Evolutionary conservation across 495 filamentous ascomycete genomes (phyloP), one percentile per base, ranked within the genome.

Genomic region (Pseudomonodictys pantanalensis): DNA sequence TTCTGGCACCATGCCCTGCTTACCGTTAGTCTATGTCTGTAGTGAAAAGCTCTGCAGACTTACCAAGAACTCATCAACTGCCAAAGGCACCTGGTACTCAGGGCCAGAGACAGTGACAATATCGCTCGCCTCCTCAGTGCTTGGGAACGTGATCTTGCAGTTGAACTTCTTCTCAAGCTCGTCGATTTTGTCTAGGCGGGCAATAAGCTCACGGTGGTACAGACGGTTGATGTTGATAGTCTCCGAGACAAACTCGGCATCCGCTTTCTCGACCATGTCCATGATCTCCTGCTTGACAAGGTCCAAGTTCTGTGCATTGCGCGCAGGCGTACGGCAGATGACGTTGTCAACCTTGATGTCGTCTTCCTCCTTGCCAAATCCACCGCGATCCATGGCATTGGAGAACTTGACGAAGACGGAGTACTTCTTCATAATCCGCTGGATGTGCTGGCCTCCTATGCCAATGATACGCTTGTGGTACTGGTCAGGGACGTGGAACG

Each of bases 401-500:
- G 91, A 95, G 70, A 99, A 99, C 72, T 99, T 99, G 77, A 99
- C 93, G 62, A 97, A 99, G 56, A 99, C 93, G 1, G 93, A 99
- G 76, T 99, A 95, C 74, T 97, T 97, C 78, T 99, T 99, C 93
- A 97, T 99, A 77, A 97, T 97, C 56, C 91, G 91, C 71, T 99
- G 93, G 67, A 99, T 99, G 67, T 97, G 95, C 71, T 96, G 91
- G 17, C 93, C 93, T 58, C 93, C 95, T 58, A 97, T 97, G 52
- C 93, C 93, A 63, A 99, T 99, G 63, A 99, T 99, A 39, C 95
- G 90, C 77, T 97, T 99, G 75, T 99, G 93, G 70, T 99, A 99
- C 68, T 97, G 92, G 67, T 97, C 95, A n/a, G 93, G 93, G 23
- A 99, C 93, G 69, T 99, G 93, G 79, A 99, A 99, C 0, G 95